Evolutionary conservation across 2,329 filamentous ascomycete species (phyloP), one percentile per base, ranked within the genome.

Genomic region (Exophiala sp.): DNA sequence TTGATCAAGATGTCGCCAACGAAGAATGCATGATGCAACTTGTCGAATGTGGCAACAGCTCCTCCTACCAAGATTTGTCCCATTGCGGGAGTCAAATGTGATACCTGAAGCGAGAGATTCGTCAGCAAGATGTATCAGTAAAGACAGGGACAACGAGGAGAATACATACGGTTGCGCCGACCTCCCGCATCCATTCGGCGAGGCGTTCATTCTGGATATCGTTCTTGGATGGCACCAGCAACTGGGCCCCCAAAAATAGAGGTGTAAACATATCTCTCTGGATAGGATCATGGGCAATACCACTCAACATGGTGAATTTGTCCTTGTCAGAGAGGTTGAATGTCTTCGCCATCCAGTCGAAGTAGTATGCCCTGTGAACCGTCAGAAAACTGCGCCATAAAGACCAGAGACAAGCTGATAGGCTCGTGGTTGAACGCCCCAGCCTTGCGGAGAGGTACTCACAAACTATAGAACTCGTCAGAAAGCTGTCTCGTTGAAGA

Each of bases 1-100:
- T 85, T 95, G 59, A 90, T 95, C 44, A 97, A 72, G 33, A 96
- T 78, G 66, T 97, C 92, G 32, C 94, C 94, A 1, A 97, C 92
- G 59, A 92, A 97, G 77, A 97, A 92, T 14, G 86, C 90, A 53
- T 84, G 78, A 54, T 86, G 79, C n/a, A 97, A 77, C 10, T 80
- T 78, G 1, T 89, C 87, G 65, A 96, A 95, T 61, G 88, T 72
- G 0, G 89, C 85, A 2, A 76, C 85, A 20, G 90, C 88, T 62
- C 88, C 89, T 40, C 91, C 91, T n/a, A 92, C 86, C 1, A 97
- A 75, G 57, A 97, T 94, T 64, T 96, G 89, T 51, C 91, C 91
- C 91, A 97, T 96, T 53, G 94, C 94, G 8, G 94, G 94, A 1
- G 94, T 99, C 36, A 97, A 74, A 71, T 97, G 94, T 10, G 87